Evolutionary conservation across 768 basidiomycete genomes (phyloP).

Genomic region (Boletus tylopilopsis): DNA sequence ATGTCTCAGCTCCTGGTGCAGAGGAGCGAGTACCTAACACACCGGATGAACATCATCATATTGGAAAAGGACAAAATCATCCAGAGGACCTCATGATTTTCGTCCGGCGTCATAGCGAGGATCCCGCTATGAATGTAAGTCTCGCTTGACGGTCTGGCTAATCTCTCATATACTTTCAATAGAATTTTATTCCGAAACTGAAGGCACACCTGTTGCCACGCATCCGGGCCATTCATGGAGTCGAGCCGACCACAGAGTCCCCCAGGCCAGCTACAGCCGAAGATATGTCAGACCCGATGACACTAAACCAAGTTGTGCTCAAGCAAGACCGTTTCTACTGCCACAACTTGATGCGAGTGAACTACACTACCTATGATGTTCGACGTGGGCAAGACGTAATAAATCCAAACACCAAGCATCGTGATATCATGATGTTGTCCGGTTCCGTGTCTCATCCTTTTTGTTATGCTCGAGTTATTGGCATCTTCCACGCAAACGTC

Average conservation of each 20-base stretch:
- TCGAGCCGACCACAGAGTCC: too few relatives aligned
- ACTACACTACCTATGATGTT: background rate
- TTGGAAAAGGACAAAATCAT: background rate
- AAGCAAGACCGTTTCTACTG: background rate
- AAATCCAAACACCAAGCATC: background rate
- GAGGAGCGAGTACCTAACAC: background rate
- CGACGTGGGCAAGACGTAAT: background rate
- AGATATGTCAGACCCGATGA: too few relatives aligned
- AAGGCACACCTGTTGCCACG: background rate
- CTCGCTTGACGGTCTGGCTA: too few relatives aligned
- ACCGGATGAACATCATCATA: background rate
- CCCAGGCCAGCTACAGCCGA: too few relatives aligned
- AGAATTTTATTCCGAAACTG: background rate
- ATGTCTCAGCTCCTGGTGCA: background rate
- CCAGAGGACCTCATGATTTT: background rate
- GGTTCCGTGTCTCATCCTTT: background rate
- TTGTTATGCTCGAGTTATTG: background rate
- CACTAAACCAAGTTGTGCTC: background rate
- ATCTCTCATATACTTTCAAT: too few relatives aligned
- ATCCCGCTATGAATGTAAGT: background rate
- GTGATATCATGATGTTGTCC: background rate
- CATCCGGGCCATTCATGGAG: background rate
- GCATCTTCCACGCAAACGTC: background rate
- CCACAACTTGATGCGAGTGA: background rate
- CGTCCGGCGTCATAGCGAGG: background rate